Conservation (phyloP, 371 early-diverging fungal genomes). For the Globomyces sp. region DNA sequence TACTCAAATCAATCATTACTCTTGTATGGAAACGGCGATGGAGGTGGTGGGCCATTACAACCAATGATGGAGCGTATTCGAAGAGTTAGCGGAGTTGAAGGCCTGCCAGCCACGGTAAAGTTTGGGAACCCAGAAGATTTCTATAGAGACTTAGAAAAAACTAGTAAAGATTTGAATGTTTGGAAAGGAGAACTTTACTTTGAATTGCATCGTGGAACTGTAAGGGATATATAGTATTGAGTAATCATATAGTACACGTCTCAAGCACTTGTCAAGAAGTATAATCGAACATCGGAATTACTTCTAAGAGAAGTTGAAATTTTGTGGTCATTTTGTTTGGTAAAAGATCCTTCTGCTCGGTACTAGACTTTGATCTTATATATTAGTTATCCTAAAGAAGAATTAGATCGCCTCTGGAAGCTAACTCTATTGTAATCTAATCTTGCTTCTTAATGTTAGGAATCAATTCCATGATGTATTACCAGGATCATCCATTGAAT, state of each 20-base stretch:
- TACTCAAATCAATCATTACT: slow-evolving; percentile 80
- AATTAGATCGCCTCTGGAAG: slow-evolving; percentile 86
- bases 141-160: slow-evolving; percentile 69
- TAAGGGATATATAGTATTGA: neutral
- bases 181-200: slow-evolving; percentile 88
- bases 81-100: slow-evolving; percentile 72
- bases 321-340: slow-evolving; percentile 50
- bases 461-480: slow-evolving; percentile 97
- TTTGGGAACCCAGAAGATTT: slow-evolving; percentile 76
- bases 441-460: too few species aligned
- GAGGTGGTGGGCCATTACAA: slow-evolving; percentile 78
- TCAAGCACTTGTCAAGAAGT: slow-evolving; percentile 80
- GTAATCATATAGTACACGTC: slow-evolving; percentile 66
- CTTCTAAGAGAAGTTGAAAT: slow-evolving; percentile 84
- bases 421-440: slow-evolving; percentile 61
- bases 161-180: slow-evolving; percentile 64
- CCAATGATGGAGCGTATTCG: slow-evolving; percentile 81
- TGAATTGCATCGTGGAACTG: slow-evolving; percentile 16
- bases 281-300: slow-evolving; percentile 82
- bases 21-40: slow-evolving; percentile 95
- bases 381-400: slow-evolving; percentile 38
- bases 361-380: neutral
- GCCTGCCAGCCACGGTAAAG: slow-evolving; percentile 73
- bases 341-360: neutral
- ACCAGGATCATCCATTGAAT: slow-evolving; percentile 88